Conservation (phyloP, 345 rosid species). For the Moringa oleifera region DNA sequence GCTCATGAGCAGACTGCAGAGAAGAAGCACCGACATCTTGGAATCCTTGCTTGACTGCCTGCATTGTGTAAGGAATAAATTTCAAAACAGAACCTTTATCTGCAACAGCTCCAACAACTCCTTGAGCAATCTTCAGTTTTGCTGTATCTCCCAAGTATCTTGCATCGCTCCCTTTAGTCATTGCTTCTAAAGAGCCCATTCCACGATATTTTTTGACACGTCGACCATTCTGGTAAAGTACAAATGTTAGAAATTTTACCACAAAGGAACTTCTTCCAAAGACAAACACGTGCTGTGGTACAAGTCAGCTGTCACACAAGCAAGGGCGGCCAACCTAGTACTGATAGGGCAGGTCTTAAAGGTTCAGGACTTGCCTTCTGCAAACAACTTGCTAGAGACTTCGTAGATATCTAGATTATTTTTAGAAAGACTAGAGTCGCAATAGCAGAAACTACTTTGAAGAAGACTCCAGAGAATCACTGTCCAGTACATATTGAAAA, state of each 20-base stretch:
- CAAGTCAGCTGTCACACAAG: too few relatives aligned
- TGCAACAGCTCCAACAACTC: conserved; percentile 92
- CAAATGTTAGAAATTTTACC: not conserved
- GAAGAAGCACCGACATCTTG: conserved; percentile 95
- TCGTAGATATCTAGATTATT: too few relatives aligned
- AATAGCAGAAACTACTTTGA: too few relatives aligned
- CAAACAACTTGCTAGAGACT: too few relatives aligned
- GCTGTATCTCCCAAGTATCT: conserved; percentile 84
- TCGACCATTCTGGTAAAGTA: conserved; percentile 44
- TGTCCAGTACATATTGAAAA: too few relatives aligned
- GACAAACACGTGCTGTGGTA: too few relatives aligned
- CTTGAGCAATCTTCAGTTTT: conserved; percentile 94
- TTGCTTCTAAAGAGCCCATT: conserved; percentile 97
- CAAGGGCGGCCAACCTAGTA: too few relatives aligned
- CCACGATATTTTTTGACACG: conserved; percentile 81
- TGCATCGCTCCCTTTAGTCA: conserved; percentile 93
- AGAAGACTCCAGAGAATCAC: too few relatives aligned
- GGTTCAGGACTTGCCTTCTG: too few relatives aligned
- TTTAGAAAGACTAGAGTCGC: too few relatives aligned
- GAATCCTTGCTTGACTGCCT: conserved; percentile 96
- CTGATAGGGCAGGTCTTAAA: too few relatives aligned
- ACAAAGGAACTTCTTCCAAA: not conserved
- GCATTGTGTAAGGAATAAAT: conserved; percentile 83
- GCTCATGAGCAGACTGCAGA: conserved; percentile 62
- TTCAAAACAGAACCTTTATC: conserved; percentile 93